These are phyloP conservation scores for Stephanodiscus triporus DNA, from an alignment of 108 stramenopile species.

Conservation along the genomic window DNA sequence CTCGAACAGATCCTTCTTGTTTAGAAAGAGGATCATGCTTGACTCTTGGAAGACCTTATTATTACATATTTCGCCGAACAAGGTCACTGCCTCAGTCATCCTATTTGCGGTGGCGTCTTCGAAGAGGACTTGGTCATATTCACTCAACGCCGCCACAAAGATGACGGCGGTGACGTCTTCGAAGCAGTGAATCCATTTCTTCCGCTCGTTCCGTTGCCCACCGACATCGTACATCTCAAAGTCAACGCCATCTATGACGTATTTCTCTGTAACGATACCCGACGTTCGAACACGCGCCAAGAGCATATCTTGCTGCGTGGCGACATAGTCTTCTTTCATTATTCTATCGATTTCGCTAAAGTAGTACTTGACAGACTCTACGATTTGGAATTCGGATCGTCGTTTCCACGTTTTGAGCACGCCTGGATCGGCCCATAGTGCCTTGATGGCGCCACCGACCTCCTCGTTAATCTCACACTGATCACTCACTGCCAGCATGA, in stretches of 20 bases:
- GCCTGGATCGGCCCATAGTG: conserved; percentile 63
- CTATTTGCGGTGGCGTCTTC: conserved; percentile 95
- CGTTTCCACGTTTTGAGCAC: conserved; percentile 74
- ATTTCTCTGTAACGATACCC: conserved; percentile 91
- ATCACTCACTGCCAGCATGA: conserved; percentile 44
- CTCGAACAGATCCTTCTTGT: conserved; percentile 98
- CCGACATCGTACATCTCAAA: conserved; percentile 98
- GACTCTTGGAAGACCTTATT: conserved; percentile 93
- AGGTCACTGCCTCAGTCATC: conserved; percentile 94
- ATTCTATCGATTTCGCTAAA: conserved; percentile 77
- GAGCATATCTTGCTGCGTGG: conserved; percentile 95
- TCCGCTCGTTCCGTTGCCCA: conserved; percentile 88
- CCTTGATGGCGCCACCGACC: conserved; percentile 61
- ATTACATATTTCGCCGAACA: conserved; percentile 96
- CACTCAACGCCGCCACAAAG: conserved; percentile 96
- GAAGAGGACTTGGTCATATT: conserved; percentile 96
- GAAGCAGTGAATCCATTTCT: conserved; percentile 95
- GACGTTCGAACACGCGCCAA: conserved; percentile 97
- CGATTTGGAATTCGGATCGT: conserved; percentile 75
- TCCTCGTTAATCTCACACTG: conserved; percentile 54
- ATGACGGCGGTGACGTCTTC: conserved; percentile 99
- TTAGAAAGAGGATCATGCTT: conserved; percentile 93
- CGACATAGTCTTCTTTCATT: conserved; percentile 64
- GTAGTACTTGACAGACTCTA: conserved; percentile 83
- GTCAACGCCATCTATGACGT: conserved; percentile 84